Conservation (phyloP, 306 rosid species). For the Acmispon strigosus region DNA sequence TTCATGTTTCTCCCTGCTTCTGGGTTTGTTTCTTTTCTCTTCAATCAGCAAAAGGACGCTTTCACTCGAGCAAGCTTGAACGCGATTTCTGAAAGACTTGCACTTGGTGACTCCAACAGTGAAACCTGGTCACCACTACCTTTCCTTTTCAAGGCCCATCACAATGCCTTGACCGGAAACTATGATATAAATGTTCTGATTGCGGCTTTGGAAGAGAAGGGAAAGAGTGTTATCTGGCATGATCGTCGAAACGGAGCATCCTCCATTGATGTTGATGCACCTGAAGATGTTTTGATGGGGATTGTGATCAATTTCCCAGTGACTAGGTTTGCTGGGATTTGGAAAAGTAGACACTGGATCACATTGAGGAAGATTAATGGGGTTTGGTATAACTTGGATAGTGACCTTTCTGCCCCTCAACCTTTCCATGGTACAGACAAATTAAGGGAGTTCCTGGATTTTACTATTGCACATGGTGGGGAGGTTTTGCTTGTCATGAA, state of each 20-base stretch:
- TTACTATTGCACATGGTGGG: constrained; percentile 46
- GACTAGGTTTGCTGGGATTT: constrained; percentile 61
- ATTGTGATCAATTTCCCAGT: constrained; percentile 65
- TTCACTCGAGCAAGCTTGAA: constrained; percentile 59
- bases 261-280: constrained; percentile 56
- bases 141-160: constrained; percentile 69
- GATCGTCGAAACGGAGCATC: constrained; percentile 63
- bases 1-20: background rate
- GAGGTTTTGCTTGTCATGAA: constrained; percentile 84
- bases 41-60: constrained; percentile 54
- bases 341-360: constrained; percentile 88
- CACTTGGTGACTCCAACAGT: constrained; percentile 41
- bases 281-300: constrained; percentile 70
- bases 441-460: constrained; percentile 59
- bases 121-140: constrained; percentile 62
- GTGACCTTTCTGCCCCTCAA: constrained; percentile 62
- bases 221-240: constrained; percentile 76
- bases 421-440: constrained; percentile 42
- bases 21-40: constrained; percentile 7
- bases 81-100: constrained; percentile 63
- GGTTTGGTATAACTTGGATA: constrained; percentile 81
- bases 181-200: constrained; percentile 86
- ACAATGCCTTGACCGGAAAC: constrained; percentile 74
- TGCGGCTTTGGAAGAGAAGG: constrained; percentile 66
- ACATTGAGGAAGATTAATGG: constrained; percentile 61